A percentile compares a stretch with the other conserved stretches of the same genome.
Conservation (phyloP, 1,139 yeast genomes). For the Scheffersomyces cryptocercus region DNA sequence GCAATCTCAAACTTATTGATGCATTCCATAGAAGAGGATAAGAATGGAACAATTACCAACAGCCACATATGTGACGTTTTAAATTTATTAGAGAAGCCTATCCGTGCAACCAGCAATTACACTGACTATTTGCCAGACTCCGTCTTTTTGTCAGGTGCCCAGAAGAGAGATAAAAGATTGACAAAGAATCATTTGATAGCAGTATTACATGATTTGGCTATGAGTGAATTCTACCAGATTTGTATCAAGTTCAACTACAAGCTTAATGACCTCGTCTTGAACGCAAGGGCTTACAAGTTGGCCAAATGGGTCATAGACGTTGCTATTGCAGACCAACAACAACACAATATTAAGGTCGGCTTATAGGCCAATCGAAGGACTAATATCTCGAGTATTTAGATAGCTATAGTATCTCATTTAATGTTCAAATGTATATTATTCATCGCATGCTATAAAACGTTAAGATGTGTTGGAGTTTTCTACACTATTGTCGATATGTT, state of each 20-base stretch:
- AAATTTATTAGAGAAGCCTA: slow-evolving; percentile 59
- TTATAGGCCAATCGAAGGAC: too few relatives aligned
- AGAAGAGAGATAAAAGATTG: slow-evolving; percentile 18
- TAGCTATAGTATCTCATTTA: too few relatives aligned
- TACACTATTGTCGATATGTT: neutral
- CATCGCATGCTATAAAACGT: too few relatives aligned
- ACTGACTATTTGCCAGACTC: slow-evolving; percentile 44
- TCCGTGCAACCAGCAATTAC: slow-evolving; percentile 42
- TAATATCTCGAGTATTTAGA: too few relatives aligned
- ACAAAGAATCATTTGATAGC: slow-evolving; percentile 45
- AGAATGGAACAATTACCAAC: slow-evolving; percentile 45
- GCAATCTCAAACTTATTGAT: slow-evolving; percentile 57
- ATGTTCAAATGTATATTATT: too few relatives aligned
- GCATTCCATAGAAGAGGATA: slow-evolving; percentile 67
- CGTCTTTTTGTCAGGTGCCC: slow-evolving; percentile 41
- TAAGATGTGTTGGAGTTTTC: too few relatives aligned
- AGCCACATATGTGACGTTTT: slow-evolving; percentile 57
- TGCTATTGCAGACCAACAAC: slow-evolving; percentile 55
- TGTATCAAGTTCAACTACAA: slow-evolving; percentile 63
- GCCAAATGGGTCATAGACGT: slow-evolving; percentile 74
- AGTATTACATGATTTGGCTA: slow-evolving; percentile 60
- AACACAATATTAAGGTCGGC: slow-evolving; percentile 3
- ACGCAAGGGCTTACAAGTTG: slow-evolving; percentile 61
- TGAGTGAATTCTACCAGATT: slow-evolving; percentile 63
- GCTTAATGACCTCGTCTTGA: slow-evolving; percentile 61